Evolutionary conservation across 345 rosid genomes (phyloP).

Genomic region (Heritiera littoralis): DNA sequence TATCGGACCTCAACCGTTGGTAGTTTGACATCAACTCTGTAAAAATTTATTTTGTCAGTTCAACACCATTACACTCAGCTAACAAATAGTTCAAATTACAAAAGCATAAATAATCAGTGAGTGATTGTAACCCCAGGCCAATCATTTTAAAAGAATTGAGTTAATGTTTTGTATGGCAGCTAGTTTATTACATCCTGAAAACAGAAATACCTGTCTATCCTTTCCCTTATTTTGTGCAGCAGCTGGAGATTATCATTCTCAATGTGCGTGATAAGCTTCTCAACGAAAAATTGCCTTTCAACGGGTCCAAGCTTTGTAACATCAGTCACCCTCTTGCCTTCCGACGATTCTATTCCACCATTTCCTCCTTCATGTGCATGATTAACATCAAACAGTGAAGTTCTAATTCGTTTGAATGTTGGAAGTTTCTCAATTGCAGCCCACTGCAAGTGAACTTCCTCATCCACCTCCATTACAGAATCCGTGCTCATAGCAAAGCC

Average conservation of each 20-base stretch:
- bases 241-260: conserved; percentile 52
- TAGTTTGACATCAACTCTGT: conserved; percentile 26
- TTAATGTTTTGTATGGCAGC: neutral
- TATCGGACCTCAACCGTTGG: conserved; percentile 35
- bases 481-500: neutral
- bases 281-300: conserved; percentile 47
- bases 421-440: conserved; percentile 57
- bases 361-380: neutral
- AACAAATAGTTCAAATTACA: neutral
- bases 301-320: conserved; percentile 47
- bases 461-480: conserved; percentile 31
- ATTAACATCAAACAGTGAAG: conserved; percentile 36
- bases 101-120: neutral
- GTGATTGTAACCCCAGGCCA: neutral
- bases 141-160: neutral
- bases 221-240: conserved; percentile 42
- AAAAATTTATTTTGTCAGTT: neutral
- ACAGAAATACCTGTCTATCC: conserved; percentile 47
- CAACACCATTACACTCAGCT: neutral
- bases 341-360: conserved; percentile 21
- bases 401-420: conserved; percentile 42
- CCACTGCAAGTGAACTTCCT: conserved; percentile 46
- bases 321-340: conserved; percentile 41
- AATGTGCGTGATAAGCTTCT: conserved; percentile 51
- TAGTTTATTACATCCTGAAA: neutral